Evolutionary conservation across 208 protist species (phyloP).

Genomic region (Trypanosoma theileri): DNA sequence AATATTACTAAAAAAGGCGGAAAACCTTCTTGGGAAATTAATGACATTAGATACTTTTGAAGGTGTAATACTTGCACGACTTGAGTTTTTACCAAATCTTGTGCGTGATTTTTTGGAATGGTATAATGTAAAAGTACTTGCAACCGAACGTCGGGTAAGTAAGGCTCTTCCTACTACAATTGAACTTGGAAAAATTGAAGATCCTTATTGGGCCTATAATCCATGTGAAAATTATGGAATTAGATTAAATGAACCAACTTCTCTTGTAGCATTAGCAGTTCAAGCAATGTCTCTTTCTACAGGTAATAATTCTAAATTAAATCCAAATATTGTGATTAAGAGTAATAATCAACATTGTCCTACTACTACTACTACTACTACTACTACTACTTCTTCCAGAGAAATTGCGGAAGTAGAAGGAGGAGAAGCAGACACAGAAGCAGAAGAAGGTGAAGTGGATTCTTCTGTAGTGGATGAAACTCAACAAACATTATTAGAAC

Average conservation of each 20-base stretch:
- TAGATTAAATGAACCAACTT: constrained; percentile 54
- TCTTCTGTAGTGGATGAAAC: neutral
- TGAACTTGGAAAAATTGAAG: constrained; percentile 16
- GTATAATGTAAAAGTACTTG: constrained; percentile 8
- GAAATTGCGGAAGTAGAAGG: too few species aligned
- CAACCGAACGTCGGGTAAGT: constrained; percentile 14
- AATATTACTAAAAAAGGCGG: constrained; percentile 6
- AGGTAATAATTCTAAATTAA: neutral
- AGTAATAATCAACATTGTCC: neutral
- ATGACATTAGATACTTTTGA: constrained; percentile 7
- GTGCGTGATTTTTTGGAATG: constrained; percentile 21
- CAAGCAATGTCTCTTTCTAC: constrained; percentile 5
- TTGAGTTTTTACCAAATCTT: constrained; percentile 11
- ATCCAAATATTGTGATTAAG: neutral
- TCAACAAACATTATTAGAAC: neutral
- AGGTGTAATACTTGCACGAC: neutral
- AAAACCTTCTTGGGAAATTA: constrained; percentile 15
- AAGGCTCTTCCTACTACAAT: neutral
- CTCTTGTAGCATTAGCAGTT: constrained; percentile 43
- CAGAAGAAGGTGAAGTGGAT: too few species aligned
- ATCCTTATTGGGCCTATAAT: constrained; percentile 20
- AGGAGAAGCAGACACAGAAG: too few species aligned
- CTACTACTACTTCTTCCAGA: too few species aligned
- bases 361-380: too few species aligned
- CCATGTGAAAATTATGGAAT: constrained; percentile 13